Evolutionary conservation across 1,284 basidiomycete genomes (phyloP), one percentile per base, ranked within the genome.

Genomic region (Cryptococcus sp.): DNA sequence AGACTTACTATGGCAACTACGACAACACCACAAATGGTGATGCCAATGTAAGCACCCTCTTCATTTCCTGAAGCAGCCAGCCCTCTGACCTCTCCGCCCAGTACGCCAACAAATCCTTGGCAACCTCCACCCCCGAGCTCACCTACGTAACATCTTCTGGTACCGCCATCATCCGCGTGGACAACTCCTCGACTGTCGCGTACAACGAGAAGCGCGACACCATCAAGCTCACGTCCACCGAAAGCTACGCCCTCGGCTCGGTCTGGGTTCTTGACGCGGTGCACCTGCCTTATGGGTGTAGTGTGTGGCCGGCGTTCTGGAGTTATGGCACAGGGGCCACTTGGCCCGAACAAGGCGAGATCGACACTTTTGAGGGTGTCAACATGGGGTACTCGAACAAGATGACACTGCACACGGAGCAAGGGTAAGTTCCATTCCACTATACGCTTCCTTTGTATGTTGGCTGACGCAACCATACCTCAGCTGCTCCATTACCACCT

Each of bases 291-390:
- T 70, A 70, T 53, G 70, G 70, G 1, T 72, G 70, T 52, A 61
- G 56, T 23, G 70, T 72, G 16, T 72, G 70, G 70, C 65, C 67
- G 6, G 64, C 65, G 6, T 66, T 70, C 42, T 72, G 70, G 69
- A 68, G 58, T 40, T 61, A 62, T 48, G 57, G 52, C 11, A 40
- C 39, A 18, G 61, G 42, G 3, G 58, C 11, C 0, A 82, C 83
- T 59, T 90, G 88, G 88, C 88, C 88, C 20, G 65, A 69, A 2
- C 72, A 75, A 0, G 88, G 88, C 40, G 88, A 91, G 78, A 89
- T 91, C 35, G 89, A 91, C 72, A 88, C 88, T 55, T 78, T 89
- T 12, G 89, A 91, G 75, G 87, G 83, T 43, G 83, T 87, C 45
- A 82, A 88, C 67, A 82, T 88, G 64, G 87, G 88, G 70, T 87